These are phyloP conservation scores for Cylindricascospora bacillispora DNA, from an alignment of 1,139 yeast species.

Conservation along the genomic window DNA sequence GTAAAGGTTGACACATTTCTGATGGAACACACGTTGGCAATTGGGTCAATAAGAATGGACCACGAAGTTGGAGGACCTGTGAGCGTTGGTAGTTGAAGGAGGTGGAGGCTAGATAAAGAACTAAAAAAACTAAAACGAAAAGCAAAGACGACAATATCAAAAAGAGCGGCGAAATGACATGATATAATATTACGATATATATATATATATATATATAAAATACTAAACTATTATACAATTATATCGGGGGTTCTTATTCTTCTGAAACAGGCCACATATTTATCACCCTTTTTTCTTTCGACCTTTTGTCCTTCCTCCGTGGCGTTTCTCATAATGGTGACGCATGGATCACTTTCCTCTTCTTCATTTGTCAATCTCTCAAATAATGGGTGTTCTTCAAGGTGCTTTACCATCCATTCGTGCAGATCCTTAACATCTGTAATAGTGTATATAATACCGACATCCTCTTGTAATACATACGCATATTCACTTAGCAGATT, in stretches of 20 bases:
- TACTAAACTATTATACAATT: no score
- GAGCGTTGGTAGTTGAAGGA: no score
- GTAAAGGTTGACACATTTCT: no score
- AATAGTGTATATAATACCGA: constrained; percentile 78
- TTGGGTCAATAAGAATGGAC: no score
- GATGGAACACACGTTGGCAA: no score
- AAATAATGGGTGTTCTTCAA: constrained; percentile 83
- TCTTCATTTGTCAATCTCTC: constrained; percentile 68
- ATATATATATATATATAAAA: no score
- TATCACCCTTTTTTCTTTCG: constrained; percentile 73
- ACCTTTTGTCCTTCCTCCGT: constrained; percentile 99
- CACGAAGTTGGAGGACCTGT: no score
- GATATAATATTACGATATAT: no score
- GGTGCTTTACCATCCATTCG: constrained; percentile 90
- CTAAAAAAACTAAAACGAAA: neutral
- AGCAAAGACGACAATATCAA: neutral
- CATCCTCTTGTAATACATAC: constrained; percentile 66
- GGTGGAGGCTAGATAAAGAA: no score
- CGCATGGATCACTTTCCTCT: constrained; percentile 73
- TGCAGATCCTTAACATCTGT: constrained; percentile 93
- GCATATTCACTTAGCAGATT: constrained; percentile 89
- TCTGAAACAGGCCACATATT: constrained; percentile 83
- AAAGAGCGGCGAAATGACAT: no score
- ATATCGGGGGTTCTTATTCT: no score
- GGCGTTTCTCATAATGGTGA: constrained; percentile 70